Conservation (phyloP, 352 stramenopile genomes). For the Discostella stelligera region DNA sequence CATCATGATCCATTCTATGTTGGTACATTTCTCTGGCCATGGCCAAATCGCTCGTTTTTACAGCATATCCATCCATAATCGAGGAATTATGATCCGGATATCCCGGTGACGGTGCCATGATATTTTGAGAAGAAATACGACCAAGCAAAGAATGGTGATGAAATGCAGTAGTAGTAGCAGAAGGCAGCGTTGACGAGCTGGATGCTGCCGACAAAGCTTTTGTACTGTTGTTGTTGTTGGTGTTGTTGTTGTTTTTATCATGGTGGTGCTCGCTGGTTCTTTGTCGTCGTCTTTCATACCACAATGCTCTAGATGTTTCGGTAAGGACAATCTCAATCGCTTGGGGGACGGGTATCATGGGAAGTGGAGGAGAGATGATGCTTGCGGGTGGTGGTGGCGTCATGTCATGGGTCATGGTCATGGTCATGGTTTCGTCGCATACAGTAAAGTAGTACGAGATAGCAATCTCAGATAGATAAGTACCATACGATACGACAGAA, state of each 20-base stretch:
- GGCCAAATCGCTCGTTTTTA: constrained; percentile 65
- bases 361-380: constrained; percentile 31
- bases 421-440: no score
- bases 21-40: constrained; percentile 16
- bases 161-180: no score
- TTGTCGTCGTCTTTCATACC: constrained; percentile 33
- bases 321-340: constrained; percentile 69
- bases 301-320: constrained; percentile 54
- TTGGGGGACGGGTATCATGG: constrained; percentile 73
- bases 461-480: no score
- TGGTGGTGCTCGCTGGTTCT: neutral
- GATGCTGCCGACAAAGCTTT: no score
- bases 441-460: no score
- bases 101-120: constrained; percentile 81
- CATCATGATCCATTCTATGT: constrained; percentile 18
- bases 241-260: neutral
- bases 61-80: constrained; percentile 98
- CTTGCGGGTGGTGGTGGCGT: constrained; percentile 1
- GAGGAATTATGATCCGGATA: constrained; percentile 93
- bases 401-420: neutral
- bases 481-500: no score
- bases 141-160: constrained; percentile 37
- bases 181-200: neutral
- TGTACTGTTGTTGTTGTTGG: no score
- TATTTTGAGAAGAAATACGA: constrained; percentile 56